Base-by-base conservation (phyloP, 75 land plant genomes). In the Isoetes taiwanensis region DNA sequence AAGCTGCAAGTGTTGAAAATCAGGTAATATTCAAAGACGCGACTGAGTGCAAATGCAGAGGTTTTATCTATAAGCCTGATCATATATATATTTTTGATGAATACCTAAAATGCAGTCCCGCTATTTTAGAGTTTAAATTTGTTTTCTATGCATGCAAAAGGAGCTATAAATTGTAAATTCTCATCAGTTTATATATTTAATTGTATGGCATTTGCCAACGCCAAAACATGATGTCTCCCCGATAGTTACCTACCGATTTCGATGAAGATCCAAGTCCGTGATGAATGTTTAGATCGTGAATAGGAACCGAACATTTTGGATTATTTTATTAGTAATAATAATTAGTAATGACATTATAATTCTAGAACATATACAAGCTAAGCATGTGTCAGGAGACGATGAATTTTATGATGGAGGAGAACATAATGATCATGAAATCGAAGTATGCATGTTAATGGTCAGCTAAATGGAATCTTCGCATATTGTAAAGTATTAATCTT, bases 1-100 rank as follows among this genome's bases (percentile, higher is more conserved):
- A 89, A 61, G 62, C 70, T 70, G 86, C 88, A 73, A 86, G 88
- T 0, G 21, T 84, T 29, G 99, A 94, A 64, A 84, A 78, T 58
- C 70, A 88, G 35, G 99, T 25, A 61, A 57, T 61, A 81, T 94
- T 39, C 86, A 90, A 58, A 86, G 82, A 78, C 83, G 96, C 38
- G 96, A 96, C 12, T 52, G 90, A 64, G 99, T 94, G 28, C 99
- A 94, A 52, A 85, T 94, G 99, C 99, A 94, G 99, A 94, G 80
- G 99, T 79, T 12, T n/a, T 58, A 28, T 29, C 28, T 40, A 3
- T 20, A 3, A 38, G 28, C 29, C 12, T n/a, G 23, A 12, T n/a
- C 30, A 27, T 34, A 8, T 32, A 21, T 30, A n/a, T 40, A 10
- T 59, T 3, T 23, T 16, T n/a, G 26, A 32, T n/a, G n/a, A n/a